Base-by-base conservation (phyloP, 2,329 filamentous ascomycete species). In the Xylariaceae sp. region DNA sequence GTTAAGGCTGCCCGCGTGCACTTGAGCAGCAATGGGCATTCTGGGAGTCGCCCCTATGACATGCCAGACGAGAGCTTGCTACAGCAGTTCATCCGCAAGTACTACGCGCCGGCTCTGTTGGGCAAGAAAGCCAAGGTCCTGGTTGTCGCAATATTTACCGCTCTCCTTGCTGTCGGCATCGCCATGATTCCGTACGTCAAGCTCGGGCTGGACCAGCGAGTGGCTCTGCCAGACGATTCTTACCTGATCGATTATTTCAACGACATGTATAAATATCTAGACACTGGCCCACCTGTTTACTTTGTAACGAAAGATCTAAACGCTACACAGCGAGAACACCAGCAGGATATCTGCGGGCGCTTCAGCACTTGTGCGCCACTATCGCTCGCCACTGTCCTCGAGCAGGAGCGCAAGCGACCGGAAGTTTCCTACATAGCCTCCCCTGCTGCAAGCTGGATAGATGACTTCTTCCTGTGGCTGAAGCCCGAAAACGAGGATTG, bases 231-330 rank as follows among this genome's bases (percentile, higher is more conserved):
- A 0, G 85, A 84, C 44, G 89, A 86, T 50, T 96, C 90, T 1
- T 98, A 98, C 56, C 68, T 98, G 32, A 94, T 98, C 42, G 77
- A 83, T 8, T 98, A 94, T 59, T 98, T 98, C 61, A 88, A 96
- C 52, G 92, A 98, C 55, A 67, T 98, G 19, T 94, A 95, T 56
- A 78, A 79, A 39, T 98, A 98, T 56, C 83, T 96, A 49, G 84
- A 89, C 40, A 80, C 80, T 12, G 93, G 92, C 0, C 90, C 92
- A 31, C 92, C 92, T 0, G 88, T 98, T 6, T 98, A 96, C 59
- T 98, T 98, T 57, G 87, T 98, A 29, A 87, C 89, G 3, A 77
- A 80, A 14, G 75, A 83, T 31, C 68, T 92, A 28, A 92, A 96
- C 48, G 72, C 80, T 12, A 93, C 90, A 0, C 63, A 83, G 40